Evolutionary conservation across 495 filamentous ascomycete genomes (phyloP).

Genomic region (Xanthoparmelia taractica): DNA sequence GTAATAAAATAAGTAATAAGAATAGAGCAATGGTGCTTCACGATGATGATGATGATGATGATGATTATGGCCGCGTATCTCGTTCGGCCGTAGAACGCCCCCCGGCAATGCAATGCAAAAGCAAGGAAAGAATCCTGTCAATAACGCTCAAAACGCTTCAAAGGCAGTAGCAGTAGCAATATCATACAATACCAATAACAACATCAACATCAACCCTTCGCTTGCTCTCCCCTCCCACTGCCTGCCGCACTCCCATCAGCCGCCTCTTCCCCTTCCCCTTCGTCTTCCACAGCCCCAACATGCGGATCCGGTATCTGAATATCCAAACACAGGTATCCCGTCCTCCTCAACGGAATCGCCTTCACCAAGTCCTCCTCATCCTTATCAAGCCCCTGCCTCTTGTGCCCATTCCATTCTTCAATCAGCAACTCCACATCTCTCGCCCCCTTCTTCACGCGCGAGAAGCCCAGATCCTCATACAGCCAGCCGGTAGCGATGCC

Average conservation of each 20-base stretch:
- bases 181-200: too few species aligned
- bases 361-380: constrained; percentile 52
- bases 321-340: constrained; percentile 84
- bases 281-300: constrained; percentile 42
- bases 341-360: constrained; percentile 68
- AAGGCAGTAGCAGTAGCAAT: background rate
- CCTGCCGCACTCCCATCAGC: constrained; percentile 2
- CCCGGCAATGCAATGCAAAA: constrained; percentile 1
- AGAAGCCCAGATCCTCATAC: constrained; percentile 81
- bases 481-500: constrained; percentile 82
- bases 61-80: background rate
- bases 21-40: background rate
- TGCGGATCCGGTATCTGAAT: constrained; percentile 81
- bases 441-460: constrained; percentile 60
- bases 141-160: constrained; percentile 12
- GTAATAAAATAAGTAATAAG: too few species aligned
- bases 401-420: constrained; percentile 69
- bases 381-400: constrained; percentile 43
- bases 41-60: too few species aligned
- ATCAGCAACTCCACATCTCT: constrained; percentile 64
- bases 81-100: background rate
- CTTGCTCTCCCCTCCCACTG: background rate
- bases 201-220: background rate
- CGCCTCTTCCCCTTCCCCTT: constrained; percentile 1
- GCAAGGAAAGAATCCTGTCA: constrained; percentile 1